Conservation (phyloP, 208 protist genomes). For the Polymyxa betae region DNA sequence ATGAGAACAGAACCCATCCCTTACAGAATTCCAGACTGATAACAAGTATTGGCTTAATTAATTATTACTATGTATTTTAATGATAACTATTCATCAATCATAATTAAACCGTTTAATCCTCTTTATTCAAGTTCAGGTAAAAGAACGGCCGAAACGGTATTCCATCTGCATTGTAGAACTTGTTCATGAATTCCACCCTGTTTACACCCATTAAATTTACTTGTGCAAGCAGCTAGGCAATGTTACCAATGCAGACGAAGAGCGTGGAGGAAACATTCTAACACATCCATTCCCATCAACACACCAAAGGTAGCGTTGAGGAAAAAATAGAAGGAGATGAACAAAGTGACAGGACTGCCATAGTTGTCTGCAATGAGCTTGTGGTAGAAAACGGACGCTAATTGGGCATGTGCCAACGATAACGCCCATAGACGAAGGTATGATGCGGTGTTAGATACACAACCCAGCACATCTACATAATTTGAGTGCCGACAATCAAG, state of each 20-base stretch:
- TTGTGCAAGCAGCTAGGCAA: not conserved
- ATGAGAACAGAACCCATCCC: not conserved
- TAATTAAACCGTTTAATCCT: not conserved
- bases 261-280: conserved; percentile 98
- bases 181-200: conserved; percentile 47
- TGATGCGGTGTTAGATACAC: conserved; percentile 99
- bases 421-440: conserved; percentile 99
- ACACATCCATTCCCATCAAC: conserved; percentile 95
- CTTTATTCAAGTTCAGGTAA: conserved; percentile 20
- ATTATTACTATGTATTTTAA: not conserved
- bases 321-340: conserved; percentile 90
- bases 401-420: conserved; percentile 94
- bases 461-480: conserved; percentile 83
- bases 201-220: not conserved
- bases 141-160: not conserved
- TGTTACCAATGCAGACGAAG: conserved; percentile 86
- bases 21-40: too few relatives aligned
- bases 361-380: conserved; percentile 35
- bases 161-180: conserved; percentile 50
- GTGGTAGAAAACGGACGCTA: conserved; percentile 62
- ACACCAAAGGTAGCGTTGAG: conserved; percentile 91
- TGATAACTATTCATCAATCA: not conserved
- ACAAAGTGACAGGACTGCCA: conserved; percentile 66
- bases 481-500: not conserved
- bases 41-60: not conserved